phyloP scores from a whole-genome alignment of 2,329 filamentous ascomycete genomes.

The Beauveria varroae region DNA sequence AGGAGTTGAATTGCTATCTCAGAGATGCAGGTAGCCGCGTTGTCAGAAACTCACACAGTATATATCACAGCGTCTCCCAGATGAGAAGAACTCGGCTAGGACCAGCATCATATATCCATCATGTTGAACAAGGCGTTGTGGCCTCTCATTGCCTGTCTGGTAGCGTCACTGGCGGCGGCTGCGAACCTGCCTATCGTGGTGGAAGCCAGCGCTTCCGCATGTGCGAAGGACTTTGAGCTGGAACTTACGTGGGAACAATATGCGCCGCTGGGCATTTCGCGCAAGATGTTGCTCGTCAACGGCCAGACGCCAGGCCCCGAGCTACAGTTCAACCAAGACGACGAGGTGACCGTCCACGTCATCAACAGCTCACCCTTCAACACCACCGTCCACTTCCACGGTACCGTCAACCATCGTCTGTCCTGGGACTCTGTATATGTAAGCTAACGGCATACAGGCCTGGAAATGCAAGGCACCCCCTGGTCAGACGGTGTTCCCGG shows the following conservation, averaged over 20 bases:
- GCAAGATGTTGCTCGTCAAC: constrained; percentile 46
- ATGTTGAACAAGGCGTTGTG: background rate
- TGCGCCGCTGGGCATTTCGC: constrained; percentile 36
- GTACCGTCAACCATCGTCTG: constrained; percentile 19
- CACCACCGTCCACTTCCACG: constrained; percentile 43
- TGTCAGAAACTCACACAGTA: background rate
- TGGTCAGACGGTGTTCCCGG: constrained; percentile 57
- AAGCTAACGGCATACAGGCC: constrained; percentile 22
- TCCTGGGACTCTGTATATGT: background rate
- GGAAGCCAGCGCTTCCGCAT: background rate
- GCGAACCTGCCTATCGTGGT: background rate
- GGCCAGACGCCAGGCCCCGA: constrained; percentile 54
- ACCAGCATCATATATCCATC: background rate
- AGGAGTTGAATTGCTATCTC: background rate
- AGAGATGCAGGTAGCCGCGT: background rate
- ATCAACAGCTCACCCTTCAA: constrained; percentile 40
- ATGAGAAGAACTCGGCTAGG: background rate
- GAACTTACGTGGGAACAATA: constrained; percentile 29
- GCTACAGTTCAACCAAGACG: constrained; percentile 45
- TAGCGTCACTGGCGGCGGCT: background rate
- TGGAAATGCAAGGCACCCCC: constrained; percentile 44
- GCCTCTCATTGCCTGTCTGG: background rate
- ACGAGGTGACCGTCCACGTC: constrained; percentile 37
- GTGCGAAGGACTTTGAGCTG: constrained; percentile 20
- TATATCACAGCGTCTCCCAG: too few relatives aligned